Evolutionary conservation across 148 eudicot genomes (phyloP).

Genomic region (Arbutus unedo): DNA sequence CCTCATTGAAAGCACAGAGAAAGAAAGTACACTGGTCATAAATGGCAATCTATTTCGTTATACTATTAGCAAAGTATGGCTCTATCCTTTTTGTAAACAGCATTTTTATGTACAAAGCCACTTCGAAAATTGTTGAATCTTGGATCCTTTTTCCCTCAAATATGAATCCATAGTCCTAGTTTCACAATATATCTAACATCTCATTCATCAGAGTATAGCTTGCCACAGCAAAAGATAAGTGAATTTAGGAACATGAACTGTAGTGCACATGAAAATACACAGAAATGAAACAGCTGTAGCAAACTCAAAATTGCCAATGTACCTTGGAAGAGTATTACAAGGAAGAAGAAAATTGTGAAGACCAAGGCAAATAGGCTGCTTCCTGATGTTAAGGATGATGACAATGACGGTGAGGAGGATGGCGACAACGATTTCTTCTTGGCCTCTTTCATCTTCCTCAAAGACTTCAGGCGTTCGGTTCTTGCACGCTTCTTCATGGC

Average conservation of each 20-base stretch:
- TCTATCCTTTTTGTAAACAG: too few relatives aligned
- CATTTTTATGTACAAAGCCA: too few relatives aligned
- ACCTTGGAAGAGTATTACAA: slow-evolving; percentile 67
- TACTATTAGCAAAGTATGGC: background rate
- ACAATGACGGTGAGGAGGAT: slow-evolving; percentile 5
- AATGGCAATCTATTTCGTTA: background rate
- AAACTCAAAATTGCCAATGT: slow-evolving; percentile 11
- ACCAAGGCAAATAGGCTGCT: slow-evolving; percentile 46
- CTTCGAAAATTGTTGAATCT: too few relatives aligned
- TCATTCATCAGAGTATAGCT: too few relatives aligned
- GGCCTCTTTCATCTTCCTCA: slow-evolving; percentile 57
- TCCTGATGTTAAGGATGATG: slow-evolving; percentile 25
- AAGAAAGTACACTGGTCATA: background rate
- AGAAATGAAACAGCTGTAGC: background rate
- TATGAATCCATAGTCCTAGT: too few relatives aligned
- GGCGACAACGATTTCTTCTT: slow-evolving; percentile 6
- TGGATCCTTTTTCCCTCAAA: too few relatives aligned
- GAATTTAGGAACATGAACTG: background rate
- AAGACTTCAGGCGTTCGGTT: slow-evolving; percentile 50
- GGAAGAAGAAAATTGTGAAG: slow-evolving; percentile 51
- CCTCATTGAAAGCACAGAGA: background rate
- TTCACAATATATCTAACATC: too few relatives aligned
- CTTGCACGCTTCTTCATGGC: slow-evolving; percentile 67
- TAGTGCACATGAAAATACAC: background rate
- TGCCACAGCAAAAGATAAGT: background rate